These are phyloP conservation scores for Sugiyamaella mastotermitis DNA, from an alignment of 805 yeast genomes.

Conservation along the genomic window DNA sequence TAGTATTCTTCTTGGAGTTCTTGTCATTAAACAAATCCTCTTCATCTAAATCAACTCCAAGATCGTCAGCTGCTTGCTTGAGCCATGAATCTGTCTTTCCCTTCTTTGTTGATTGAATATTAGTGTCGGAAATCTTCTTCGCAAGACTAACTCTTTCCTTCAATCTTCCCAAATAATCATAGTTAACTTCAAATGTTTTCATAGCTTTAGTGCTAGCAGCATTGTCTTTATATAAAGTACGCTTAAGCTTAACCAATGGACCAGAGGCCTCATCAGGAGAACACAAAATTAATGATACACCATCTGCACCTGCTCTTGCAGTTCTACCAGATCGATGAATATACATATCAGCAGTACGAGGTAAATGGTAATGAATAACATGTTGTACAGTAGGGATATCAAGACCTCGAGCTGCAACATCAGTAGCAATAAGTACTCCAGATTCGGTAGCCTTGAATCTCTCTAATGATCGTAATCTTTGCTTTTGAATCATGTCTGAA, in stretches of 20 bases:
- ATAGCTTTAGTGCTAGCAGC: slow-evolving; percentile 36
- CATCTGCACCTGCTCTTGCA: slow-evolving; percentile 90
- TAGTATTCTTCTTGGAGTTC: slow-evolving; percentile 38
- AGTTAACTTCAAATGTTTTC: slow-evolving; percentile 71
- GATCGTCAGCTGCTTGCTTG: slow-evolving; percentile 84
- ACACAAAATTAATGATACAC: slow-evolving; percentile 91
- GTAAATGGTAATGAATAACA: slow-evolving; percentile 93
- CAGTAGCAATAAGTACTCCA: slow-evolving; percentile 78
- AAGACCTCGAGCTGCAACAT: slow-evolving; percentile 96
- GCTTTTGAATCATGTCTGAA: slow-evolving; percentile 93
- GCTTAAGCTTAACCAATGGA: slow-evolving; percentile 61
- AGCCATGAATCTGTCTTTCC: slow-evolving; percentile 64
- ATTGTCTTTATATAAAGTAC: slow-evolving; percentile 24
- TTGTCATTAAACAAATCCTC: slow-evolving; percentile 53
- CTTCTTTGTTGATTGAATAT: slow-evolving; percentile 48
- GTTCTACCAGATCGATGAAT: slow-evolving; percentile 97
- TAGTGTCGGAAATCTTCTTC: slow-evolving; percentile 67
- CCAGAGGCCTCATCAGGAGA: slow-evolving; percentile 93
- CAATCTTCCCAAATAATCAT: slow-evolving; percentile 63
- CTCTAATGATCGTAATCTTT: slow-evolving; percentile 80
- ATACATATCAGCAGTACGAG: slow-evolving; percentile 89
- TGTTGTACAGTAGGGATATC: slow-evolving; percentile 89
- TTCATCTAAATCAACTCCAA: slow-evolving; percentile 77
- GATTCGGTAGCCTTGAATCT: slow-evolving; percentile 49
- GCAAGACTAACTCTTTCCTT: slow-evolving; percentile 66